Evolutionary conservation across 345 rosid species (phyloP), one percentile per base, ranked within the genome.

Genomic region (Syzygium aromaticum): DNA sequence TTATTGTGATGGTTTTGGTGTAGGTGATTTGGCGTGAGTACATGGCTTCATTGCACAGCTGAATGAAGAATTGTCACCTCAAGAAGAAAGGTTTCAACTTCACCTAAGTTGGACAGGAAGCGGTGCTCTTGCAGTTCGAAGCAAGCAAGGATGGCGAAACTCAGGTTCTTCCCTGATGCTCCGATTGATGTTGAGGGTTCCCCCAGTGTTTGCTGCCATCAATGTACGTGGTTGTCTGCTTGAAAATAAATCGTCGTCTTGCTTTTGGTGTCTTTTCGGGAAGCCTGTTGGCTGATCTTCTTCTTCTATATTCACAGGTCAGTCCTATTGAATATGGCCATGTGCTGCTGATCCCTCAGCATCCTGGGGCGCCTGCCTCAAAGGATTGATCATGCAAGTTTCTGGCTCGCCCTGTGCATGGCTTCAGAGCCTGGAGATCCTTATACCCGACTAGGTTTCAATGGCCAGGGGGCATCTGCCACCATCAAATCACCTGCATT

Each of bases 301-400:
- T 43, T 43, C 46, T 51, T 84, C 22, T 25, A 53, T 56, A 51
- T 51, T 51, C 52, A 89, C 94, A 97, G 99, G 99, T 96, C 28
- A 95, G 98, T 88, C 98, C 99, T 6, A 97, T 97, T 86, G 99
- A 97, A 88, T 97, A 97, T 84, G 98, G 99, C 49, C 99, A 97
- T 87, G 99, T 97, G 83, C 90, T 97, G 86, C 88, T 97, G 92
- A 95, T 97, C 87, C 99, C 99, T 22, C 96, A 43, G 93, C 7
- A 87, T 97, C 86, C 90, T 95, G 61, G 98, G 94, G 53, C 94
- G 98, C 92, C 90, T 95, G 90, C 99, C 99, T 16, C 98, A 96
- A 92, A 95, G 94, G 95, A 96, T 97, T 51, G 99, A 97, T 88
- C 95, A 87, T 87, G 92, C 94, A 57, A 96, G 96, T 94, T 92